Evolutionary conservation across 257 asterid genomes (phyloP).

Genomic region (Sherardia arvensis): DNA sequence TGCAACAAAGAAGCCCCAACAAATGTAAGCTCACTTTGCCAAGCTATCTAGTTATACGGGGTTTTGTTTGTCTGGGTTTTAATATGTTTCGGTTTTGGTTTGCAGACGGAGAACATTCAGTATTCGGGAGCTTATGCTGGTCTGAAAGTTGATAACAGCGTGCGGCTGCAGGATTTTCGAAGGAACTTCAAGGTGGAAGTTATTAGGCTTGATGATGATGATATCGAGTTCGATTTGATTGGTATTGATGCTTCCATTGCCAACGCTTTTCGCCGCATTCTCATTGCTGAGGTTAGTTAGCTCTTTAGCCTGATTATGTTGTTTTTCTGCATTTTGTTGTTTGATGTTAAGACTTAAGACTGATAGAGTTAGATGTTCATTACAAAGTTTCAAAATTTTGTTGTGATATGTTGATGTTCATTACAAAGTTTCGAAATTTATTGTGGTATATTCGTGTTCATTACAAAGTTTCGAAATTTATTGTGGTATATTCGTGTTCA

Average conservation of each 20-base stretch:
- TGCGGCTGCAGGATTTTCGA: conserved; percentile 52
- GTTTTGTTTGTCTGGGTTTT: not conserved
- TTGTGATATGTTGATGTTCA: too few species aligned
- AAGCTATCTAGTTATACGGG: not conserved
- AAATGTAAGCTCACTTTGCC: conserved; percentile 34
- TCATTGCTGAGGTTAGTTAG: conserved; percentile 82
- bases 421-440: too few species aligned
- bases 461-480: too few species aligned
- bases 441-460: too few species aligned
- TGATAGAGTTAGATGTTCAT: not conserved
- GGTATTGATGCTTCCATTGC: conserved; percentile 88
- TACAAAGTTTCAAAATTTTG: not conserved
- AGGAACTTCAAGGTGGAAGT: conserved; percentile 60
- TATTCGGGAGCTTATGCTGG: conserved; percentile 83
- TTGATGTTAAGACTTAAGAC: not conserved
- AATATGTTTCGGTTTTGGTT: not conserved
- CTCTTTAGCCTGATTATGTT: not conserved
- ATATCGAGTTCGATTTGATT: conserved; percentile 77
- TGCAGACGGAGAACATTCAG: conserved; percentile 18
- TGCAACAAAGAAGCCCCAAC: conserved; percentile 70
- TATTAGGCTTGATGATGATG: conserved; percentile 43
- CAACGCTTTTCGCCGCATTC: conserved; percentile 89
- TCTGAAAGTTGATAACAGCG: conserved; percentile 82
- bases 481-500: too few species aligned
- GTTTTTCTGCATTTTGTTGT: not conserved